Base-by-base conservation (phyloP, 2,329 filamentous ascomycete species). In the Cordyceps farinosa region DNA sequence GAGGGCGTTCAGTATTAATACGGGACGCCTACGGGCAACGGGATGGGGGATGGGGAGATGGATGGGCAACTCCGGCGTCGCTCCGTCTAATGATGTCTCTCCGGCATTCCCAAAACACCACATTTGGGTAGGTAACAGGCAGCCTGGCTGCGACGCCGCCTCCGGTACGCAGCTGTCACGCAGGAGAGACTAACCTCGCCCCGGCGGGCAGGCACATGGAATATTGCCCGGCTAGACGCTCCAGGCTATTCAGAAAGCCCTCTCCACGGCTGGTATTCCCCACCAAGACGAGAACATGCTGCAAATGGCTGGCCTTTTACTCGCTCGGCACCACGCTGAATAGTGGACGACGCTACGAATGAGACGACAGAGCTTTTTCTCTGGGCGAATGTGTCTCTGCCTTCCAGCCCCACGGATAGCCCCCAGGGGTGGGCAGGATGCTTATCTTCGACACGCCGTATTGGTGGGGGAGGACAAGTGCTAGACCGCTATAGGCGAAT, bases 1-100 rank as follows among this genome's bases (percentile, higher is more conserved):
- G 51, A 62, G 59, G 45, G 34, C 53, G 54, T 65, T 63, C 48
- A 52, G 59, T 66, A 63, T 68, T 68, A 64, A 67, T 66, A 57
- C 61, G 34, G 54, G 30, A 55, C 40, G 50, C 56, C 51, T 36
- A n/a, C 36, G 51, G 42, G 55, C 32, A n/a, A 48, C 10, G 29
- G 30, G 42, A 48, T 48, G 55, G 55, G 58, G 58, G 52, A 54
- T 40, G 44, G 38, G 38, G 11, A 40, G 32, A 48, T 48, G 56
- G 34, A 62, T 62, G 44, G 51, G 51, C 44, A 42, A 55, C 60
- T 62, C 60, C 60, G 60, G 60, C 56, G 36, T 62, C 60, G 60
- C 60, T 55, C 51, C n/a, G 22, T 30, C 13, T 29, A 38, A 30
- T 22, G 22, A 30, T 50, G 30, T 58, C 15, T 59, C 44, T 50